Evolutionary conservation across 441 rosid species (phyloP), one percentile per base, ranked within the genome.

Genomic region (Macaranga tanarius): DNA sequence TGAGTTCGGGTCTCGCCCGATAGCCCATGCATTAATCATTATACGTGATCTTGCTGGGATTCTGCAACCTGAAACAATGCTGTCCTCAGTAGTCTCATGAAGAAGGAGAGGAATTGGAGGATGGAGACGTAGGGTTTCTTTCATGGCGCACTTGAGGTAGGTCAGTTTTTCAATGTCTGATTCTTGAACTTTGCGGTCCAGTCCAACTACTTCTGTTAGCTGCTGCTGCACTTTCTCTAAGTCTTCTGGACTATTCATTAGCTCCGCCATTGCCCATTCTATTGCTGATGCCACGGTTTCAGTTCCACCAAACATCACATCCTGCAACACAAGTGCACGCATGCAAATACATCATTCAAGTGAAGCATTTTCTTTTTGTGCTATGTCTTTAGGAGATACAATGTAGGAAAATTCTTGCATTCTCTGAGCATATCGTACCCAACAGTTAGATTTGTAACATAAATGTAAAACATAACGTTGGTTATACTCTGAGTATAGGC

Each of bases 231-330:
- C 94, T 58, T 80, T 85, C 50, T 83, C 83, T 28, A 91, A 72
- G 54, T 93, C 89, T 54, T 84, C 86, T 0, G 95, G 95, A 71
- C 85, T 88, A 16, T 72, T 87, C 86, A 91, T 79, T 50, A 91
- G 75, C 79, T 93, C 97, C 3, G 96, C 67, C 84, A 93, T 72
- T 44, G 90, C 85, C 98, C 98, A 93, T 48, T 93, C 98, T 52
- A 91, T 93, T 1, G 92, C 94, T 4, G 97, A 91, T 11, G 97
- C 98, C 51, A 93, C 98, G 4, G 98, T 93, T 71, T 91, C 97
- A 7, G 97, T 91, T 62, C 98, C 98, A 34, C 97, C 98, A 73
- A 93, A 91, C 98, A 93, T 93, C 17, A 93, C 97, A 70, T 93
- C 98, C 98, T 92, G 76, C 54, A 0, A 31, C 19, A 16, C 26